Evolutionary conservation across 2,329 filamentous ascomycete genomes (phyloP), one percentile per base, ranked within the genome.

Genomic region (Dothiorella sarmentorum): DNA sequence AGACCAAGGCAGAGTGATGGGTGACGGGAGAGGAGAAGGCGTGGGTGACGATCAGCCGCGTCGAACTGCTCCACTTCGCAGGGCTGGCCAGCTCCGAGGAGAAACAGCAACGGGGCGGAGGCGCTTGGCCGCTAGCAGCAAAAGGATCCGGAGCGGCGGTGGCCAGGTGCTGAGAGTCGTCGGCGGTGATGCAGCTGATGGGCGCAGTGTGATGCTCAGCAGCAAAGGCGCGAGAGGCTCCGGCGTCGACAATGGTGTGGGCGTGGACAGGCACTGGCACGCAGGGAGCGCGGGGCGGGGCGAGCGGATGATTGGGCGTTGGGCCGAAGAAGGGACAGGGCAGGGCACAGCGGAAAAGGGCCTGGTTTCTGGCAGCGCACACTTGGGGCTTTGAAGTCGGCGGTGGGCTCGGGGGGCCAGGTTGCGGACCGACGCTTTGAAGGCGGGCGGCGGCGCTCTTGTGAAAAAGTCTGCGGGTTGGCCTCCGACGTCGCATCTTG

Each of bases 401-500:
- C 49, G 49, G 49, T 35, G 49, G 33, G 49, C 49, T 53, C 49
- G 49, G 49, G 35, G 49, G 27, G 24, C 29, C 33, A 53, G 49
- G 33, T 22, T 35, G 49, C 49, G 49, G 49, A 38, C 49, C 49
- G 49, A 53, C 35, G 49, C 49, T 40, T n/a, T 37, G 49, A 29
- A 4, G 33, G 49, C 49, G 35, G 49, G 49, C 49, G 49, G 49
- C 49, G 49, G 49, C 49, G 49, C 49, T 40, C 49, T 38, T 38
- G 49, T 53, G 49, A 53, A 53, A 53, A 53, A 53, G 49, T 53
- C 49, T 53, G 49, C 49, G 33, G 49, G 35, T 24, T 38, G 49
- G 49, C 49, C 51, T 59, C 57, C 57, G 57, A 59, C 40, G 45
- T 42, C 57, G 57, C 45, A 40, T 31, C 57, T 44, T 52, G 45